Base-by-base conservation (phyloP, 2,329 filamentous ascomycete species). In the Coniochaeta hoffmannii region DNA sequence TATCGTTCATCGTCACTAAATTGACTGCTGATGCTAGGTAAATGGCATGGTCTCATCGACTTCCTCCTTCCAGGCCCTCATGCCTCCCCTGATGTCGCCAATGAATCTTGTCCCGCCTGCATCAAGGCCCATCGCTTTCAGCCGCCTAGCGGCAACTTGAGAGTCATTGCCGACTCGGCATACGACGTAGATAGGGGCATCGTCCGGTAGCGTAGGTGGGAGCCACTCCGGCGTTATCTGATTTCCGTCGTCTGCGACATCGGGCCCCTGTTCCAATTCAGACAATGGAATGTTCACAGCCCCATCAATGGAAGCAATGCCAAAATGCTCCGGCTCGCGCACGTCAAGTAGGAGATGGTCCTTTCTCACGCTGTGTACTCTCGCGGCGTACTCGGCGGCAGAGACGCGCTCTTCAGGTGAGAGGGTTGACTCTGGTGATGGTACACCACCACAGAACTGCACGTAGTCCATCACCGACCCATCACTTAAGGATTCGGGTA, bases 291-390 rank as follows among this genome's bases (percentile, higher is more conserved):
- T 68, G 62, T 90, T 97, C 53, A 95, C 72, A 26, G 89, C 90
- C 0, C 88, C 88, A 0, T 84, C 76, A 8, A 99, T 76, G 58
- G 79, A 85, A 60, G 87, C 91, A 46, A 97, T 85, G 15, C 88
- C 86, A 61, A 89, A 97, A 58, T 96, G 90, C 28, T 90, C 88
- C 63, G 83, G 83, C 62, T 96, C 90, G 2, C 94, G 80, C 1
- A 96, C 90, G 61, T 97, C 94, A 2, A 97, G 69, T 2, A 97
- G 71, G 1, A 89, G 65, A 54, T 87, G 83, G 2, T 65, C 61
- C 30, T 31, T 50, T 35, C n/a, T 53, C 31, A 41, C 51, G 31
- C 51, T 24, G 52, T 54, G 38, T 59, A 60, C 2, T 56, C 50
- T 53, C 7, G 62, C 56, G 17, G 76, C 73, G 62, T 90, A 92